phyloP scores from a whole-genome alignment of 1,284 basidiomycete species.

The Trichosporon ovoides region DNA sequence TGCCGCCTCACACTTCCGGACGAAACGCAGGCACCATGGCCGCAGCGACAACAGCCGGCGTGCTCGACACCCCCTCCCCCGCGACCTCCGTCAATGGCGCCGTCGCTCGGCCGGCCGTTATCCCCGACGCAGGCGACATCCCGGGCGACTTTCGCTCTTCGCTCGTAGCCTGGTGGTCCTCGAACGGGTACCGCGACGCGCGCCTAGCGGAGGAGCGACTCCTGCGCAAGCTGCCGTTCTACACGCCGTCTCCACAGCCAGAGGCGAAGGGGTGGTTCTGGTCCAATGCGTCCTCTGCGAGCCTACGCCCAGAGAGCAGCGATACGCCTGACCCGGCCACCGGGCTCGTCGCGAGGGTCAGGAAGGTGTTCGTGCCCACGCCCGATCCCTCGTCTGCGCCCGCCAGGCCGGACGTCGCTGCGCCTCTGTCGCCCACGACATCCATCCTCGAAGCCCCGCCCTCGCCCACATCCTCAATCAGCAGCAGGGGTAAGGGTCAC shows the following conservation, averaged over 20 bases:
- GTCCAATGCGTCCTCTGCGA: background rate
- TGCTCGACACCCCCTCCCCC: background rate
- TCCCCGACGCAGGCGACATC: slow-evolving; percentile 15
- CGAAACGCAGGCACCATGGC: background rate
- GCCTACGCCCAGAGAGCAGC: background rate
- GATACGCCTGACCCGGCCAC: slow-evolving; percentile 13
- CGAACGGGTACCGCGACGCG: slow-evolving; percentile 39
- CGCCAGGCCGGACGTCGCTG: slow-evolving; percentile 23
- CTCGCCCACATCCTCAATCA: too few relatives aligned
- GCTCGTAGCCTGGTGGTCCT: slow-evolving; percentile 43
- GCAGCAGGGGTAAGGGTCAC: too few relatives aligned
- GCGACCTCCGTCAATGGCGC: background rate
- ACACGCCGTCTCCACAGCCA: slow-evolving; percentile 12
- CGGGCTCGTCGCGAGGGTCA: slow-evolving; percentile 34
- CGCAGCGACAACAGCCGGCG: background rate
- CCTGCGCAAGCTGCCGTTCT: slow-evolving; percentile 35
- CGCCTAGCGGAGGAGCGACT: slow-evolving; percentile 41
- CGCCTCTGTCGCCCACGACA: background rate
- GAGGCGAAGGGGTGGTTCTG: slow-evolving; percentile 13
- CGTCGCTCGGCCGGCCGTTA: too few relatives aligned
- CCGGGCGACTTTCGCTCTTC: slow-evolving; percentile 41
- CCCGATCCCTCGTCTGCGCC: slow-evolving; percentile 37
- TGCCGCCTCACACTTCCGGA: background rate
- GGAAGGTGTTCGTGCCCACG: slow-evolving; percentile 42
- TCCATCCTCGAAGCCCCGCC: too few relatives aligned